These are phyloP conservation scores for Meyerozyma guilliermondii DNA, from an alignment of 1,139 yeast species.

Conservation along the genomic window DNA sequence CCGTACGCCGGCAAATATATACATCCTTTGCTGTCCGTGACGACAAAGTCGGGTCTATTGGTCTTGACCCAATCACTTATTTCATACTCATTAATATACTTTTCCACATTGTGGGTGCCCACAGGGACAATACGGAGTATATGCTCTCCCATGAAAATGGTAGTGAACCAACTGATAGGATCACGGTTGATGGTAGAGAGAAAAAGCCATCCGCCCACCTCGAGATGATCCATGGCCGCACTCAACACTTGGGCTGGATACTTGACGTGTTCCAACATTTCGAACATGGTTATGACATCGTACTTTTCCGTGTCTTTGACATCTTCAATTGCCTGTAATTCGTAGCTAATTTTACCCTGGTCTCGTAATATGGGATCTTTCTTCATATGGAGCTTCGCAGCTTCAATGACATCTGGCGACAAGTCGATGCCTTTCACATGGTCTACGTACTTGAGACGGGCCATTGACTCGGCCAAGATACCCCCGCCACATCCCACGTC, in stretches of 20 bases:
- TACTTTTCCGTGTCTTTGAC: slow-evolving; percentile 42
- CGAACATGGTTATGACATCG: slow-evolving; percentile 88
- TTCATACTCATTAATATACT: slow-evolving; percentile 78
- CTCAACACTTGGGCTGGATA: slow-evolving; percentile 69
- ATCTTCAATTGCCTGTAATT: slow-evolving; percentile 57
- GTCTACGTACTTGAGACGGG: slow-evolving; percentile 61
- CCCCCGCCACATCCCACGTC: slow-evolving; percentile 99
- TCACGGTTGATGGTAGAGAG: slow-evolving; percentile 91
- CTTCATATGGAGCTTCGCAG: slow-evolving; percentile 65
- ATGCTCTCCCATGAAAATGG: slow-evolving; percentile 86
- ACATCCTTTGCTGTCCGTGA: slow-evolving; percentile 71
- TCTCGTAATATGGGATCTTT: slow-evolving; percentile 55
- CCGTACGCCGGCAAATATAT: slow-evolving; percentile 79
- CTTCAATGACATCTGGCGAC: slow-evolving; percentile 73
- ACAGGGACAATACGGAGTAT: slow-evolving; percentile 75
- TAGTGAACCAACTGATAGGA: slow-evolving; percentile 84
- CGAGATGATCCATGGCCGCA: slow-evolving; percentile 62
- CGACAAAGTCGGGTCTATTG: slow-evolving; percentile 42
- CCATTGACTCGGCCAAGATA: slow-evolving; percentile 78
- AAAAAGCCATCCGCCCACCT: slow-evolving; percentile 81
- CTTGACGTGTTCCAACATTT: slow-evolving; percentile 90
- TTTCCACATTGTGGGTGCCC: slow-evolving; percentile 86
- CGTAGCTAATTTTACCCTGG: slow-evolving; percentile 50
- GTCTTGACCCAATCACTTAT: slow-evolving; percentile 59
- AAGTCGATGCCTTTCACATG: slow-evolving; percentile 80